Evolutionary conservation across 2,329 filamentous ascomycete species (phyloP).

Genomic region (Leptographium flavum): DNA sequence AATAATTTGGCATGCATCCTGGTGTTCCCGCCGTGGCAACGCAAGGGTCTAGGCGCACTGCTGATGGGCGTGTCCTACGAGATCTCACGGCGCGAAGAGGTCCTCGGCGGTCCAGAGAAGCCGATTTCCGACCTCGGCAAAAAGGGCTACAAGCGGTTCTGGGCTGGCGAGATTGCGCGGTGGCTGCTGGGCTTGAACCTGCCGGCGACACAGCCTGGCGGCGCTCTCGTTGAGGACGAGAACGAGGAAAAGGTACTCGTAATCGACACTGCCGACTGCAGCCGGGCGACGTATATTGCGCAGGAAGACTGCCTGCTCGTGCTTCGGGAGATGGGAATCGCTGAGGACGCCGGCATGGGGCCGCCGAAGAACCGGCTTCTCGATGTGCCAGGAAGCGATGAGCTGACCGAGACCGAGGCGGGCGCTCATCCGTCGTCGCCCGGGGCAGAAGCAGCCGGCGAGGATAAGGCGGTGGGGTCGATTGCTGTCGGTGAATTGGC

Average conservation of each 20-base stretch:
- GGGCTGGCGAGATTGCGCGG: conserved; percentile 72
- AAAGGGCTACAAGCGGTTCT: conserved; percentile 72
- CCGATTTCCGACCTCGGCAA: conserved; percentile 76
- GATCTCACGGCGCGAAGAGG: conserved; percentile 67
- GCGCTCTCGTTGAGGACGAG: conserved; percentile 2
- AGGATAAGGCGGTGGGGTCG: conserved; percentile 1
- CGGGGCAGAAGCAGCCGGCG: background rate
- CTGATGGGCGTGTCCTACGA: conserved; percentile 92
- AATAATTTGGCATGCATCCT: conserved; percentile 96
- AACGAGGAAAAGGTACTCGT: conserved; percentile 28
- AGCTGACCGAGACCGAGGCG: background rate
- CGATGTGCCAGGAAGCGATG: background rate
- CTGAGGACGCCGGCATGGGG: conserved; percentile 40
- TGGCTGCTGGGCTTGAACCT: conserved; percentile 37
- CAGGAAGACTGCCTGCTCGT: conserved; percentile 70
- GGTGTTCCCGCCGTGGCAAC: conserved; percentile 90
- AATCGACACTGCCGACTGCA: conserved; percentile 56
- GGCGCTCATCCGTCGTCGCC: conserved; percentile 7
- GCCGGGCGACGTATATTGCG: conserved; percentile 67
- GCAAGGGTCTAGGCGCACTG: conserved; percentile 72
- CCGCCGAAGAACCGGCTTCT: conserved; percentile 15
- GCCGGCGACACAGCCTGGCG: conserved; percentile 7
- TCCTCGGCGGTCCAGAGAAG: conserved; percentile 86
- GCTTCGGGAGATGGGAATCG: conserved; percentile 65
- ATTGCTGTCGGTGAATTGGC: conserved; percentile 3